Percentiles rank a stretch among this genome's conserved stretches.
phyloP scores from a whole-genome alignment of 345 rosid species.

The Jatropha curcas region DNA sequence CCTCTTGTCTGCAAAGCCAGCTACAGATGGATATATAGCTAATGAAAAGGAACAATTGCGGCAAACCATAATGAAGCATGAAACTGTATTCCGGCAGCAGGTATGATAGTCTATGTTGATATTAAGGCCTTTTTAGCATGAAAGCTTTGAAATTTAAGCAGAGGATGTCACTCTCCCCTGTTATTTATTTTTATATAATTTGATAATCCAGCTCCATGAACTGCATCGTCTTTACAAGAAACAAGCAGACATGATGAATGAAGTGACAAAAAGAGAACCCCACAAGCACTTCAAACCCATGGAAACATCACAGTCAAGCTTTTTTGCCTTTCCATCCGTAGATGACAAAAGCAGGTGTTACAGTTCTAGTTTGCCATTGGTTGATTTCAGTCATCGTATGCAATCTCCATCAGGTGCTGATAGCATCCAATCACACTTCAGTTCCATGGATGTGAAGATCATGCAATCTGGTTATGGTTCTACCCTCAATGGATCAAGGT shows the following conservation, averaged over 20 bases:
- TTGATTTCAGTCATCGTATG: constrained; percentile 17
- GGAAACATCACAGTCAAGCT: constrained; percentile 34
- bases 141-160: not conserved
- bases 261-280: constrained; percentile 50
- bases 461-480: constrained; percentile 35
- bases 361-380: constrained; percentile 10
- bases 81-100: constrained; percentile 69
- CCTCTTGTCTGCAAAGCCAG: constrained; percentile 34
- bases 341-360: constrained; percentile 27
- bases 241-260: constrained; percentile 78
- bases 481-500: constrained; percentile 33
- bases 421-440: constrained; percentile 40
- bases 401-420: constrained; percentile 39
- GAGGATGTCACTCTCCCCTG: constrained; percentile 16
- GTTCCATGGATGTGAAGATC: constrained; percentile 34
- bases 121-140: not conserved
- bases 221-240: constrained; percentile 71
- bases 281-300: constrained; percentile 24
- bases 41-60: constrained; percentile 54
- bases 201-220: constrained; percentile 51
- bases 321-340: constrained; percentile 23
- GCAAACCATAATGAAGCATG: constrained; percentile 72
- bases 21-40: constrained; percentile 25
- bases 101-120: constrained; percentile 31
- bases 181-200: constrained; percentile 6